A percentile compares a stretch with the other conserved stretches of the same genome.
These are phyloP conservation scores for Yarrowia sp. DNA, from an alignment of 805 yeast genomes.

Conservation along the genomic window DNA sequence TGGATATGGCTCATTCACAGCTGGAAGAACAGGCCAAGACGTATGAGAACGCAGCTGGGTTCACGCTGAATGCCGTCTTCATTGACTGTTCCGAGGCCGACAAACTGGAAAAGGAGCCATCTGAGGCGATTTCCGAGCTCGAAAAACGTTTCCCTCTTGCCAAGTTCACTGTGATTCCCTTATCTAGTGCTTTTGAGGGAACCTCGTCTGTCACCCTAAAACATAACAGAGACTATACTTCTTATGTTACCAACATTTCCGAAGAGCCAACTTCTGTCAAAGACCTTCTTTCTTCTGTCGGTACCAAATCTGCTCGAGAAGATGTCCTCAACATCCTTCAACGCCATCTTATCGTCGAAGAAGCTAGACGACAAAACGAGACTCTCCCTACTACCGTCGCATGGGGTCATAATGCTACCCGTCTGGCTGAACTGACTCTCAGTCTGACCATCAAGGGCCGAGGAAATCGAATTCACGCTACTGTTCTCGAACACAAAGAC, in stretches of 20 bases:
- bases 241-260: slow-evolving; percentile 8
- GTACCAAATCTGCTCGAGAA: slow-evolving; percentile 62
- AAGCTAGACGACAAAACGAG: slow-evolving; percentile 4
- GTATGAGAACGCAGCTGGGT: slow-evolving; percentile 74
- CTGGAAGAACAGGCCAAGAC: slow-evolving; percentile 66
- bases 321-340: slow-evolving; percentile 63
- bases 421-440: slow-evolving; percentile 79
- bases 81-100: slow-evolving; percentile 49
- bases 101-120: slow-evolving; percentile 29
- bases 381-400: slow-evolving; percentile 51
- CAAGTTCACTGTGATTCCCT: slow-evolving; percentile 31
- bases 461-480: slow-evolving; percentile 59
- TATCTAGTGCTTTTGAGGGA: neutral
- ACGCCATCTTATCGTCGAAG: slow-evolving; percentile 48
- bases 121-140: slow-evolving; percentile 41
- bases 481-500: slow-evolving; percentile 14
- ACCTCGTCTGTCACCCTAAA: slow-evolving; percentile 1
- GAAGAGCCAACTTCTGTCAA: slow-evolving; percentile 49
- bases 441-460: slow-evolving; percentile 85
- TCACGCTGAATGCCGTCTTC: slow-evolving; percentile 60
- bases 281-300: slow-evolving; percentile 53
- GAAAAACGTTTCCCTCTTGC: slow-evolving; percentile 43
- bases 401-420: slow-evolving; percentile 82
- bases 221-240: slow-evolving; percentile 32
- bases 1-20: slow-evolving; percentile 69